Conservation (phyloP, 306 rosid genomes). For the Ceratonia siliqua region DNA sequence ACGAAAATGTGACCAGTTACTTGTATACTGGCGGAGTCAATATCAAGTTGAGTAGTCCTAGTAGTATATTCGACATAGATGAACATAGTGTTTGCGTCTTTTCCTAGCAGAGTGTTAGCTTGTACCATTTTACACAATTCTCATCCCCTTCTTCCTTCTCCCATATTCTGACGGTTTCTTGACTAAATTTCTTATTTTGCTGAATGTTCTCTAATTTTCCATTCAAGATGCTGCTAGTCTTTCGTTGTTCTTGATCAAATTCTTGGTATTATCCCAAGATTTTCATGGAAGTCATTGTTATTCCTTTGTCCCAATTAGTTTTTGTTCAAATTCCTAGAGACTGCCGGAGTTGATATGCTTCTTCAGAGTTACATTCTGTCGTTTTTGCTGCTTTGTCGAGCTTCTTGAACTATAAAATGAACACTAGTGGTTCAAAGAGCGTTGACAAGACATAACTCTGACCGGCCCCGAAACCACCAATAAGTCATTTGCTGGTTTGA, state of each 20-base stretch:
- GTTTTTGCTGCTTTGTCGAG: background rate
- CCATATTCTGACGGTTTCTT: background rate
- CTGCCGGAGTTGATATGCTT: background rate
- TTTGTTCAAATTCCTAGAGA: background rate
- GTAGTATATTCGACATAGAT: background rate
- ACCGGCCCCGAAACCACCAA: background rate
- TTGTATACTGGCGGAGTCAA: constrained; percentile 76
- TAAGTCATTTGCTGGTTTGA: background rate
- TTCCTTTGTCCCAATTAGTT: background rate
- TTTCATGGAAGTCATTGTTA: background rate
- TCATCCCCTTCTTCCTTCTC: background rate
- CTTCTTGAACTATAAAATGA: constrained; percentile 15
- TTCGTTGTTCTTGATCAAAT: constrained; percentile 29
- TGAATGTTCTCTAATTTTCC: background rate
- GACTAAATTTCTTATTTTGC: background rate
- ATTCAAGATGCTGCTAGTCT: background rate
- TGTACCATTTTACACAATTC: background rate
- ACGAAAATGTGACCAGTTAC: constrained; percentile 77
- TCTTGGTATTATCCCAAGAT: constrained; percentile 3
- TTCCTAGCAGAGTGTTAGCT: background rate
- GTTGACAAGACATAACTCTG: constrained; percentile 1
- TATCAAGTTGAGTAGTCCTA: constrained; percentile 71
- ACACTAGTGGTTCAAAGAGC: background rate
- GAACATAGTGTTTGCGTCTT: background rate
- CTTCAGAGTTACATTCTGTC: background rate